Evolutionary conservation across 2,329 filamentous ascomycete species (phyloP).

Genomic region (Colletotrichum tofieldiae): DNA sequence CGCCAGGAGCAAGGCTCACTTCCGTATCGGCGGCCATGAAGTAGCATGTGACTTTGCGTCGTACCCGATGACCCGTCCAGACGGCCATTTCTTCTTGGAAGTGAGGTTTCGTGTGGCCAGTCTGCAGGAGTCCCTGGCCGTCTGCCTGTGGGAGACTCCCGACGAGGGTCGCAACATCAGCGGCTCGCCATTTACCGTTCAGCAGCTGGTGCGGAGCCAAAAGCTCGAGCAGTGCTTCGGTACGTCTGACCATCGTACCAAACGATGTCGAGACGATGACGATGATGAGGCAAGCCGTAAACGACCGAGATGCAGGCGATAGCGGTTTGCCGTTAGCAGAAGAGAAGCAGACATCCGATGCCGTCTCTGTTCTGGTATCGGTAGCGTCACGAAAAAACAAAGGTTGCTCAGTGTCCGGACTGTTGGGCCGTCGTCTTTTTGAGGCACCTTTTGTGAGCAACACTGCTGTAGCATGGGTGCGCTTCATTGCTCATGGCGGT

Average conservation of each 20-base stretch:
- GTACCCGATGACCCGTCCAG: background rate
- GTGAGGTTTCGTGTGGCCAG: conserved; percentile 9
- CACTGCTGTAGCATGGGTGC: background rate
- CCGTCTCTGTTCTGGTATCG: background rate
- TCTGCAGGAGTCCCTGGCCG: conserved; percentile 1
- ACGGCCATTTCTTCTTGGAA: background rate
- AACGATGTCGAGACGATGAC: background rate
- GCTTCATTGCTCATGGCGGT: background rate
- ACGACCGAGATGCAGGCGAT: background rate
- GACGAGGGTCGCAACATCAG: background rate
- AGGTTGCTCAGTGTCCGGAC: background rate
- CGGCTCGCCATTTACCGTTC: background rate
- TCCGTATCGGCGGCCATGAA: background rate
- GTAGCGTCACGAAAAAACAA: background rate
- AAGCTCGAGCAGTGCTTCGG: conserved; percentile 16
- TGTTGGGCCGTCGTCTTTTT: background rate
- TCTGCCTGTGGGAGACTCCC: background rate
- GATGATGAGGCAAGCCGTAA: conserved; percentile 5
- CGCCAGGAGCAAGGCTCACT: background rate
- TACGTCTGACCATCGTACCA: background rate
- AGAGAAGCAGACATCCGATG: background rate
- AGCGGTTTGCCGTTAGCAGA: background rate
- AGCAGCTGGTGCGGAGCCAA: conserved; percentile 8
- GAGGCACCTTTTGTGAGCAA: background rate
- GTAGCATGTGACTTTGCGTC: background rate